Evolutionary conservation across 2,329 filamentous ascomycete genomes (phyloP).

Genomic region (Pseudogymnoascus sp.): DNA sequence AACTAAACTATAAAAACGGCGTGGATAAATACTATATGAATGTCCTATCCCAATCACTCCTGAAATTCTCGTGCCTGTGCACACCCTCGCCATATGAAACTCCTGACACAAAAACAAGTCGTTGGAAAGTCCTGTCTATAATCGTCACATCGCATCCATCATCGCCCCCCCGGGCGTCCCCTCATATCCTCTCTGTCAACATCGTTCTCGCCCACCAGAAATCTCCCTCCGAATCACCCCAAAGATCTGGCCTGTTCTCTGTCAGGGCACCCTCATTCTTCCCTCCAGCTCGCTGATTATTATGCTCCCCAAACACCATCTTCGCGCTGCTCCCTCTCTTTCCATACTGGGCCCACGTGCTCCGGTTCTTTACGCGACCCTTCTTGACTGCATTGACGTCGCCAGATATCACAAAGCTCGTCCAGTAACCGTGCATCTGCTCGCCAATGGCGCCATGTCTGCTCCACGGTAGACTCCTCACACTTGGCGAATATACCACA

Average conservation of each 20-base stretch:
- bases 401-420: constrained; percentile 24
- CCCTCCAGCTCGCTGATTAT: constrained; percentile 42
- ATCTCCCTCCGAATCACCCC: constrained; percentile 41
- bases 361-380: constrained; percentile 15
- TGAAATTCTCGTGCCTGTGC: not conserved
- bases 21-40: constrained; percentile 1
- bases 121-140: constrained; percentile 1
- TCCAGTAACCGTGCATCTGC: constrained; percentile 27
- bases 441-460: constrained; percentile 16
- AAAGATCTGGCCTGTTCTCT: constrained; percentile 33
- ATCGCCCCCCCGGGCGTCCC: not conserved
- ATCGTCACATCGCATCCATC: constrained; percentile 1
- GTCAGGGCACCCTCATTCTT: constrained; percentile 35
- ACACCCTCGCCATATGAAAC: constrained; percentile 5
- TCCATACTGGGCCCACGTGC: constrained; percentile 20
- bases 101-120: constrained; percentile 6
- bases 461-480: not conserved
- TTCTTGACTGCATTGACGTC: constrained; percentile 23
- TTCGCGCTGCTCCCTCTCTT: constrained; percentile 21
- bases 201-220: constrained; percentile 53
- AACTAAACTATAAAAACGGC: not conserved
- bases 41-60: constrained; percentile 5
- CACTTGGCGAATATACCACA: constrained; percentile 32
- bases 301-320: constrained; percentile 51
- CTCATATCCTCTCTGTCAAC: constrained; percentile 4